These are phyloP conservation scores for Fonsecaea erecta DNA, from an alignment of 2,329 filamentous ascomycete genomes.

Conservation along the genomic window DNA sequence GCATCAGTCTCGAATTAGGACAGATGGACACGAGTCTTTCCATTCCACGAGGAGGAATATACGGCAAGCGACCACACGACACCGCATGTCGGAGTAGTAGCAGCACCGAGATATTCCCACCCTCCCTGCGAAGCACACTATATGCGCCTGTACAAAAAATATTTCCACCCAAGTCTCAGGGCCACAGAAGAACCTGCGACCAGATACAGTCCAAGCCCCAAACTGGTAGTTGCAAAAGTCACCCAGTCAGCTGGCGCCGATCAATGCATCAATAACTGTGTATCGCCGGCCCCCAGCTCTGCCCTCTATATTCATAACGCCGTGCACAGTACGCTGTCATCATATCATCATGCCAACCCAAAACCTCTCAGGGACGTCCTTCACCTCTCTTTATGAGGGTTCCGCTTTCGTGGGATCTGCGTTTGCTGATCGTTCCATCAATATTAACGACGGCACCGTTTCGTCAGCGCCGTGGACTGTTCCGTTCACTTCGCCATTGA, in stretches of 20 bases:
- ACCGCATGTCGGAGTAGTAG: background rate
- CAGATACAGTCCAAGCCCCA: background rate
- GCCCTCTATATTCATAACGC: constrained; percentile 16
- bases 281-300: background rate
- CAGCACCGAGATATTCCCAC: background rate
- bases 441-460: background rate
- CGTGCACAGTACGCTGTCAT: constrained; percentile 16
- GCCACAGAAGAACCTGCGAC: background rate
- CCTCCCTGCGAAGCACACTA: background rate
- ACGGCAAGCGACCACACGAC: background rate
- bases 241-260: background rate
- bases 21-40: background rate
- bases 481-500: constrained; percentile 16
- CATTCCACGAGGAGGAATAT: background rate
- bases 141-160: background rate
- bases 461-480: background rate
- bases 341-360: constrained; percentile 2
- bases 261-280: background rate
- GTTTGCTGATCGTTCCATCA: background rate
- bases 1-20: background rate
- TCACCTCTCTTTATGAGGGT: background rate
- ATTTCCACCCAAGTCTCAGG: background rate
- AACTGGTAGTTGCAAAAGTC: background rate
- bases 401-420: constrained; percentile 1
- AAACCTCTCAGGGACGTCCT: background rate